Evolutionary conservation across 148 eudicot genomes (phyloP).

Genomic region (Diospyros lotus): DNA sequence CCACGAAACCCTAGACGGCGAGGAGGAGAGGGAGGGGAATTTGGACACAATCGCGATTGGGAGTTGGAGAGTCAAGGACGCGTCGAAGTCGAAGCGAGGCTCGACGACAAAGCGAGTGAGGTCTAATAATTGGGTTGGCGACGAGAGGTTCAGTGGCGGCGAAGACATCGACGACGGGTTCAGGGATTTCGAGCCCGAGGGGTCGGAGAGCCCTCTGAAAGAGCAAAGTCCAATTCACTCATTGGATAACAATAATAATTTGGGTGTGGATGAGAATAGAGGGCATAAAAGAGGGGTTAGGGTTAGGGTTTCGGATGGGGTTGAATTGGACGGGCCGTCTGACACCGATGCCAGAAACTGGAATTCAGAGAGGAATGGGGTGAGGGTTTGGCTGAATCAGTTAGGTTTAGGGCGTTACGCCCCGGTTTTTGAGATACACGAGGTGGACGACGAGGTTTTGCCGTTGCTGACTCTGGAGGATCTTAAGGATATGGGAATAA

Average conservation of each 20-base stretch:
- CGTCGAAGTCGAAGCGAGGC: slow-evolving; percentile 10
- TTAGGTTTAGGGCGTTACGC: slow-evolving; percentile 56
- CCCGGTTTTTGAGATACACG: slow-evolving; percentile 63
- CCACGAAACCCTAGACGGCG: slow-evolving; percentile 7
- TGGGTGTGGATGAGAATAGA: slow-evolving; percentile 7
- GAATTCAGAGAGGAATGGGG: slow-evolving; percentile 39
- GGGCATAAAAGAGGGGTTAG: slow-evolving; percentile 30
- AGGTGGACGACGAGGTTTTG: slow-evolving; percentile 70
- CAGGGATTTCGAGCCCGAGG: slow-evolving; percentile 34
- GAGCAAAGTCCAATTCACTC: slow-evolving; percentile 43
- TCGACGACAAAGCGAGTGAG: slow-evolving; percentile 11
- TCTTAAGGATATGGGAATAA: slow-evolving; percentile 76
- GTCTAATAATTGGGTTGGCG: slow-evolving; percentile 12
- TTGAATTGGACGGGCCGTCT: slow-evolving; percentile 32
- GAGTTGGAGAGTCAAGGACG: slow-evolving; percentile 15
- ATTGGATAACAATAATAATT: slow-evolving; percentile 15
- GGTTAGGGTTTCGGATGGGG: slow-evolving; percentile 33
- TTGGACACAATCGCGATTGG: slow-evolving; percentile 8
- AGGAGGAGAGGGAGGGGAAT: slow-evolving; percentile 9
- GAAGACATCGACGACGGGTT: slow-evolving; percentile 29
- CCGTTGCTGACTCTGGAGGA: slow-evolving; percentile 72
- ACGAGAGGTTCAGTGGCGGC: slow-evolving; percentile 16
- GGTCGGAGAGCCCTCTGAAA: slow-evolving; percentile 32
- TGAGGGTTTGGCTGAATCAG: slow-evolving; percentile 52
- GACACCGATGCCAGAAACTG: slow-evolving; percentile 24